Base-by-base conservation (phyloP, 768 basidiomycete species). In the Russula griseocarnosa region DNA sequence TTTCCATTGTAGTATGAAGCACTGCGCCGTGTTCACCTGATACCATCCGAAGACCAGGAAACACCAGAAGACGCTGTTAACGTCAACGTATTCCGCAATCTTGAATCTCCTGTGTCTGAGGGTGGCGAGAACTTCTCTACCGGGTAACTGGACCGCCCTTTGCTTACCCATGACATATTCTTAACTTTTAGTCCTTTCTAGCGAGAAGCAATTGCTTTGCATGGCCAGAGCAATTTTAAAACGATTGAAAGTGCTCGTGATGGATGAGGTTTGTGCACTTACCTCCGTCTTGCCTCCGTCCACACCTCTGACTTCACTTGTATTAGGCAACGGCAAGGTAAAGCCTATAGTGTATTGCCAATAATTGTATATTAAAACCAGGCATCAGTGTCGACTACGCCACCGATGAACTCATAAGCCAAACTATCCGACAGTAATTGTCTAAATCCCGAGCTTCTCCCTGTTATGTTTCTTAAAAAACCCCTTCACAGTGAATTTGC, bases 51-150 rank as follows among this genome's bases (percentile, higher is more conserved):
- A 53, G 85, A 82, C 59, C 72, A 77, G 1, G 81, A 75, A 34
- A 82, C 82, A 66, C 78, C 74, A 14, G 73, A 73, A 8, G 77
- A 79, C 9, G 77, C 74, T 18, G 75, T 90, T 61, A 93, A 93
- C 66, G 78, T 72, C 32, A 93, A 93, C 63, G 82, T 90, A 3
- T 91, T 91, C 82, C 82, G 86, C 24, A 83, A 86, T 69, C 76
- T 92, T 7, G 88, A 92, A 65, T 87, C 85, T 0, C 68, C 79
- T 9, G 88, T 92, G 3, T 86, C 87, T 1, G 92, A 94, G 76
- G 90, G 88, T 1, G 91, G 90, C 20, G 93, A 95, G 22, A 95
- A 94, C 76, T 94, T 94, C 73, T 92, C 89, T 0, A 88, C 89
- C 8, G 90, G 89, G 87, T 88, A 62, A 52, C 79, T 71, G 30